Conservation (phyloP, 768 basidiomycete genomes). For the Lactifluus piperatus region DNA sequence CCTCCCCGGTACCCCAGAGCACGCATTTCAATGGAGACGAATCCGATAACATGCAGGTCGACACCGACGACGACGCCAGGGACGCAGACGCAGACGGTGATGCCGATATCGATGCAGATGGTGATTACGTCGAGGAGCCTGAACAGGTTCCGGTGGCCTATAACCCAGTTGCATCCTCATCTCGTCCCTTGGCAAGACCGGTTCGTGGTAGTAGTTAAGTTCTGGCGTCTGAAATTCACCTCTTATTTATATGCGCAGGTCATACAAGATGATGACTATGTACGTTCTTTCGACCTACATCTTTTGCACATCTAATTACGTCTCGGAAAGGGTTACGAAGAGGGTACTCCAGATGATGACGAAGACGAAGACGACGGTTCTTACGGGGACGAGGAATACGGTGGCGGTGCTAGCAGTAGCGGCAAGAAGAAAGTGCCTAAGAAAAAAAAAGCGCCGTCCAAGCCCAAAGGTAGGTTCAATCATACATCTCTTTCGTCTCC, state of each 20-base stretch:
- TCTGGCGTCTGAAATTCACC: constrained; percentile 6
- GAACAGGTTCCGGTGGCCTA: constrained; percentile 32
- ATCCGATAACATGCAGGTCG: constrained; percentile 58
- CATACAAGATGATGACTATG: constrained; percentile 38
- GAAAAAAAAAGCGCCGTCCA: constrained; percentile 57
- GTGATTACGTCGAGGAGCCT: constrained; percentile 44
- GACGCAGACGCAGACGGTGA: constrained; percentile 38
- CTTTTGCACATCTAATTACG: constrained; percentile 21
- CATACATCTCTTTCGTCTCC: constrained; percentile 7
- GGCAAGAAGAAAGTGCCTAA: constrained; percentile 57
- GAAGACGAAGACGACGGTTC: constrained; percentile 66
- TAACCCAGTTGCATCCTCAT: constrained; percentile 34
- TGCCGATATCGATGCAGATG: constrained; percentile 55
- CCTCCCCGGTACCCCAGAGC: constrained; percentile 22
- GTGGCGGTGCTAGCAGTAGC: constrained; percentile 23
- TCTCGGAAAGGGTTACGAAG: constrained; percentile 49
- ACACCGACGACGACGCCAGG: constrained; percentile 40
- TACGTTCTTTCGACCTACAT: constrained; percentile 31
- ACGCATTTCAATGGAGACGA: constrained; percentile 42
- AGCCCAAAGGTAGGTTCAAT: constrained; percentile 47
- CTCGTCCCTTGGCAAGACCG: constrained; percentile 25
- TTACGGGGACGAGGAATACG: constrained; percentile 71
- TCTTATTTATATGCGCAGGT: constrained; percentile 23
- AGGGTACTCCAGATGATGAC: constrained; percentile 40
- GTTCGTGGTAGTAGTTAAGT: constrained; percentile 24